These are phyloP conservation scores for Suillus variegatus DNA, from an alignment of 768 basidiomycete species.

Conservation along the genomic window DNA sequence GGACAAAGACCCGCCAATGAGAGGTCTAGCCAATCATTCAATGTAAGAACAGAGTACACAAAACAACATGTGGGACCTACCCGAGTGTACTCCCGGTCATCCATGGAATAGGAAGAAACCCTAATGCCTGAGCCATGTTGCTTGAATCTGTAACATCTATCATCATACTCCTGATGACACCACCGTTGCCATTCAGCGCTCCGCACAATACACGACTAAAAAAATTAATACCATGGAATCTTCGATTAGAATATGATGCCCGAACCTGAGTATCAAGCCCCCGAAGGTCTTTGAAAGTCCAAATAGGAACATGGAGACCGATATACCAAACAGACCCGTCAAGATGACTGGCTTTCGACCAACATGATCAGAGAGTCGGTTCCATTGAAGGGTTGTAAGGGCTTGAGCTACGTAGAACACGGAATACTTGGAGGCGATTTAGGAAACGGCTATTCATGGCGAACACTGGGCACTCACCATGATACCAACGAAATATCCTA, in stretches of 20 bases:
- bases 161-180: conserved; percentile 42
- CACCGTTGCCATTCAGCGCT: conserved; percentile 50
- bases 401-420: conserved; percentile 58
- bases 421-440: conserved; percentile 43
- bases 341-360: conserved; percentile 60
- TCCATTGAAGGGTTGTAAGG: conserved; percentile 59
- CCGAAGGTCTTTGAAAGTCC: conserved; percentile 56
- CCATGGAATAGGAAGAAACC: conserved; percentile 55
- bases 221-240: neutral
- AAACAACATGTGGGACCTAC: conserved; percentile 18
- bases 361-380: conserved; percentile 50
- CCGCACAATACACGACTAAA: conserved; percentile 41
- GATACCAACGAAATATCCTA: conserved; percentile 51
- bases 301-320: conserved; percentile 53
- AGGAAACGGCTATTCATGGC: neutral
- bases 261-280: conserved; percentile 51
- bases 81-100: conserved; percentile 38
- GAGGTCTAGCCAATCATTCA: conserved; percentile 41
- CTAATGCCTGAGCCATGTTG: conserved; percentile 41
- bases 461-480: conserved; percentile 36
- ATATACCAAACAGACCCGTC: conserved; percentile 47
- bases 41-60: neutral
- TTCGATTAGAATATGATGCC: neutral
- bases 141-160: conserved; percentile 34
- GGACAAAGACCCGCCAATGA: conserved; percentile 65